Percentiles rank a stretch among this genome's conserved stretches.
Conservation (phyloP, 2,329 filamentous ascomycete genomes). For the Phaeosphaeria sp. region DNA sequence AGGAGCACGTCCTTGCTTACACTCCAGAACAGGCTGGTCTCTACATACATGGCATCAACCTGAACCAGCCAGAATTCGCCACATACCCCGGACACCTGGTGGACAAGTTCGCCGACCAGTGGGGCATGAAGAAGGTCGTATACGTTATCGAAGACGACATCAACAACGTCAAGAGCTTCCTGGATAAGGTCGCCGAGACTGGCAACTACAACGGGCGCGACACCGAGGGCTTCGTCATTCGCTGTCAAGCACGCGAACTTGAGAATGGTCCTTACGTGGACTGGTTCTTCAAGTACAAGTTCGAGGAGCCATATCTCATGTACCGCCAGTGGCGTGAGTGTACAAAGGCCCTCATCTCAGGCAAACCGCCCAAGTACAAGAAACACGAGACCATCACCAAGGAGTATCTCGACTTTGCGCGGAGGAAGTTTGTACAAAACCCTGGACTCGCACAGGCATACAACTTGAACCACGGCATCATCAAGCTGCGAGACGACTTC, state of each 20-base stretch:
- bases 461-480: constrained; percentile 91
- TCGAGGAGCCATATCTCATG: constrained; percentile 98
- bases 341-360: constrained; percentile 85
- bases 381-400: constrained; percentile 91
- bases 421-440: constrained; percentile 73
- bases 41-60: constrained; percentile 94
- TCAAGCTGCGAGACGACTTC: constrained; percentile 87
- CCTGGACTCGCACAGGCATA: constrained; percentile 74
- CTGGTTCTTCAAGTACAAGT: constrained; percentile 99
- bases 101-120: constrained; percentile 85
- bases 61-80: constrained; percentile 89
- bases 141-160: constrained; percentile 80
- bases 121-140: constrained; percentile 92
- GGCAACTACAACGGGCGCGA: constrained; percentile 90
- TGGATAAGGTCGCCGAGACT: constrained; percentile 84
- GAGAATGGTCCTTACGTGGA: constrained; percentile 70
- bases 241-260: constrained; percentile 73
- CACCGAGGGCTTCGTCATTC: constrained; percentile 95
- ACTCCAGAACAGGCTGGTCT: constrained; percentile 81
- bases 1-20: constrained; percentile 96
- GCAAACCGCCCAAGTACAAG: constrained; percentile 75
- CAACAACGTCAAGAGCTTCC: constrained; percentile 74
- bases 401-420: constrained; percentile 85
- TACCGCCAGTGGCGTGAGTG: constrained; percentile 98
- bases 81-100: constrained; percentile 86